Percentiles rank a stretch among this genome's conserved stretches.
Evolutionary conservation across 495 filamentous ascomycete species (phyloP).

Genomic region (Penicillium roqueforti): DNA sequence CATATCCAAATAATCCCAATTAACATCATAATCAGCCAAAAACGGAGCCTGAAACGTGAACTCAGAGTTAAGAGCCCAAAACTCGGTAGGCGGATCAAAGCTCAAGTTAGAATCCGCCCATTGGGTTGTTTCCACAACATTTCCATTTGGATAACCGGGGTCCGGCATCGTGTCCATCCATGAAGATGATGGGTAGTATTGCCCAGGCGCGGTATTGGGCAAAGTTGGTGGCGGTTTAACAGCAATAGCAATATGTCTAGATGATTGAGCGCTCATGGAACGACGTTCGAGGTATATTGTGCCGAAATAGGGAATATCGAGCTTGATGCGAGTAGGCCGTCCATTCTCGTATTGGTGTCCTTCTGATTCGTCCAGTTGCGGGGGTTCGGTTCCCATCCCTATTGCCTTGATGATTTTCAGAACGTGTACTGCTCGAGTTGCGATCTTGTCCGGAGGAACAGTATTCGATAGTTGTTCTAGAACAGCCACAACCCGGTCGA

Average conservation of each 20-base stretch:
- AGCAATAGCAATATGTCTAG: background rate
- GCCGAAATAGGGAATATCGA: conserved; percentile 17
- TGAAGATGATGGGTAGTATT: background rate
- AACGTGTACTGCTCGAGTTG: conserved; percentile 8
- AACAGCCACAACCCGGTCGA: conserved; percentile 6
- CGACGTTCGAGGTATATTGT: conserved; percentile 11
- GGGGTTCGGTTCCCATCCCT: background rate
- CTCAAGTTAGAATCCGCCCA: background rate
- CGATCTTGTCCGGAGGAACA: conserved; percentile 7
- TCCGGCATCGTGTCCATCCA: background rate
- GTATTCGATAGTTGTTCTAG: conserved; percentile 5
- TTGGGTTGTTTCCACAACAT: background rate
- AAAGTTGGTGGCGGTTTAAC: background rate
- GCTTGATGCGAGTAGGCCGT: conserved; percentile 8
- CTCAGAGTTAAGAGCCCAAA: conserved; percentile 13
- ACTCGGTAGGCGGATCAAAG: conserved; percentile 7
- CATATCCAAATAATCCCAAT: conserved; percentile 5
- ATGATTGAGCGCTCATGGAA: background rate
- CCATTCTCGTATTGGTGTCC: background rate
- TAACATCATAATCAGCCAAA: conserved; percentile 6
- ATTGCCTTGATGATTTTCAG: conserved; percentile 6
- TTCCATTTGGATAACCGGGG: background rate
- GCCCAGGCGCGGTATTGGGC: background rate
- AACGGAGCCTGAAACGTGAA: conserved; percentile 11
- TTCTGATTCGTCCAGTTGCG: background rate